Conservation (phyloP, 1,284 basidiomycete genomes). For the Marasmius sp. region DNA sequence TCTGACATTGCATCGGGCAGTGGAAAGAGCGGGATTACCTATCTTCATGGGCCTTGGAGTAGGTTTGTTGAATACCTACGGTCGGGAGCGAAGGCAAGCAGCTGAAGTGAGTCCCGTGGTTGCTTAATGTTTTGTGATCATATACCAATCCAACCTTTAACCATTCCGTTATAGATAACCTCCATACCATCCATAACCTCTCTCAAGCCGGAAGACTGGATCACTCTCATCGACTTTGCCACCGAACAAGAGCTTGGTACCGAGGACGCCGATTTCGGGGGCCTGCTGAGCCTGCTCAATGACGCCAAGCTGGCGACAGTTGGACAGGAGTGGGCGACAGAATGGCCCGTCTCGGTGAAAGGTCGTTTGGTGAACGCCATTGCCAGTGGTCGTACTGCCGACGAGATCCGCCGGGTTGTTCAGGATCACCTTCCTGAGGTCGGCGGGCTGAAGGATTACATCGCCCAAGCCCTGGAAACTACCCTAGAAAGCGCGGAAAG, state of each 20-base stretch:
- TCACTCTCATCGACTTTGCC: not conserved
- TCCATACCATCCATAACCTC: not conserved
- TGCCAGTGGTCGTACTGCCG: not conserved
- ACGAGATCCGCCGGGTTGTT: not conserved
- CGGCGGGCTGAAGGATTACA: not conserved
- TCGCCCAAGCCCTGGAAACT: not conserved
- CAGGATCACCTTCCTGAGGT: not conserved
- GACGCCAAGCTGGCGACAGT: not conserved
- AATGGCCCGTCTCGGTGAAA: not conserved
- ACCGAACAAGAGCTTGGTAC: not conserved
- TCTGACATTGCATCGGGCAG: no score
- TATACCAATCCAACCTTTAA: not conserved
- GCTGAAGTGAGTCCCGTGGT: no score
- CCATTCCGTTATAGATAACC: not conserved
- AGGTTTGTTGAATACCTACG: no score
- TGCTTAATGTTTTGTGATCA: not conserved
- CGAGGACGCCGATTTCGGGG: not conserved
- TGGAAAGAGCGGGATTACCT: no score
- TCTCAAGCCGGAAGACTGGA: not conserved
- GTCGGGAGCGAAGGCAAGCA: no score
- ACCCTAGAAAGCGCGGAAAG: not conserved
- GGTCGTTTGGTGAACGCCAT: not conserved
- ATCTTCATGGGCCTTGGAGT: no score
- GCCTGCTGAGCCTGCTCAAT: not conserved
- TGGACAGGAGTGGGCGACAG: not conserved